Conservation (phyloP, 805 yeast species). For the Lipomyces anomalus region DNA sequence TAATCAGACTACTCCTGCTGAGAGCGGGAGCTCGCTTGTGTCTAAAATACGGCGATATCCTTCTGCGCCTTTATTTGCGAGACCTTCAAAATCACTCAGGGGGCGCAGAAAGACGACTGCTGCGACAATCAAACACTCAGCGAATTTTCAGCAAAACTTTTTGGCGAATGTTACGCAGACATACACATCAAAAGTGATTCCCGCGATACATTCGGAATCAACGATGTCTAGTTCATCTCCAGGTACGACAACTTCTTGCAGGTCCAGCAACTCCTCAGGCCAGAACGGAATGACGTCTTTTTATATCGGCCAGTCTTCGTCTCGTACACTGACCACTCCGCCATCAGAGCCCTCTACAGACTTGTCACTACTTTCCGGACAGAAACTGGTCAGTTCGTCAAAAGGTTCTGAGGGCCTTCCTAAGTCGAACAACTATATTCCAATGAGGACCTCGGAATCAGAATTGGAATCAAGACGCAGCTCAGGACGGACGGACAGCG, state of each 20-base stretch:
- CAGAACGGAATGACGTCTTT: neutral
- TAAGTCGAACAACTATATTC: neutral
- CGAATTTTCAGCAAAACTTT: too few species aligned
- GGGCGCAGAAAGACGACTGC: slow-evolving; percentile 15
- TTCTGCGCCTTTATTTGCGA: slow-evolving; percentile 20
- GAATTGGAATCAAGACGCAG: neutral
- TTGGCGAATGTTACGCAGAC: too few species aligned
- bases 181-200: neutral
- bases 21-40: too few species aligned
- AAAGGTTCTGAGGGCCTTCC: neutral
- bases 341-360: too few species aligned
- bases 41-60: slow-evolving; percentile 17
- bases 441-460: neutral
- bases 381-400: neutral
- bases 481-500: neutral
- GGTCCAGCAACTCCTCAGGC: neutral
- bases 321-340: neutral
- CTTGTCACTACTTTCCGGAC: too few species aligned
- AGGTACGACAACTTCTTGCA: neutral
- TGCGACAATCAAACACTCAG: slow-evolving; percentile 1
- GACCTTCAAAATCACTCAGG: slow-evolving; percentile 17
- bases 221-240: neutral
- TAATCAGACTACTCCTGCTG: too few species aligned
- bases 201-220: neutral
- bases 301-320: neutral